Evolutionary conservation across 192 early-diverging fungal genomes (phyloP).

Genomic region (Funneliformis geosporum): DNA sequence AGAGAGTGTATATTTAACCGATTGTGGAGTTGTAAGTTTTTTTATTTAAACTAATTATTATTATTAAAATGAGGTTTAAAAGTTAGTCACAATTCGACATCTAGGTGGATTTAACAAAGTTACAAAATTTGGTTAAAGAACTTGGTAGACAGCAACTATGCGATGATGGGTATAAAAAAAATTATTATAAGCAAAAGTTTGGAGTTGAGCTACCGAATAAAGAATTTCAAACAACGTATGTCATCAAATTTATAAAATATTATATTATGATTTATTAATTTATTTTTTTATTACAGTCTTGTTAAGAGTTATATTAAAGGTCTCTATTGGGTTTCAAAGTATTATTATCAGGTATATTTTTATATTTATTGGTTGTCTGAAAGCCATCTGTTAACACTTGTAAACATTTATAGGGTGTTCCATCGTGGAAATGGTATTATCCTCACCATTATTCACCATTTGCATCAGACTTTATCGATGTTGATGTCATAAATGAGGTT

Average conservation of each 20-base stretch:
- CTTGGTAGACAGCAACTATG: constrained; percentile 85
- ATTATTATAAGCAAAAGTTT: constrained; percentile 74
- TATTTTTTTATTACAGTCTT: constrained; percentile 38
- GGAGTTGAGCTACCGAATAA: constrained; percentile 58
- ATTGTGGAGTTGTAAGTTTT: constrained; percentile 71
- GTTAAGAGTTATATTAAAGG: constrained; percentile 89
- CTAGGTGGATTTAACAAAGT: constrained; percentile 67
- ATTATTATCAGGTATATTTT: constrained; percentile 76
- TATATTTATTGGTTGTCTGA: background rate
- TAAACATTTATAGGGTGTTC: constrained; percentile 75
- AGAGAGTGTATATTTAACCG: constrained; percentile 82
- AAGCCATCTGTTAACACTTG: background rate
- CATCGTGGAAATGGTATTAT: constrained; percentile 98
- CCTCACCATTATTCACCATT: constrained; percentile 96
- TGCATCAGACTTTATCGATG: constrained; percentile 77
- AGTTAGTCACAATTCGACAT: background rate
- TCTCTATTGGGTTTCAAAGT: constrained; percentile 95
- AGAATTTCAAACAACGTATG: constrained; percentile 58
- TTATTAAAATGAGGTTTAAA: background rate
- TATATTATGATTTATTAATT: background rate
- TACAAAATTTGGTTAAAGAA: constrained; percentile 76
- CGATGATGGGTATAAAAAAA: constrained; percentile 74
- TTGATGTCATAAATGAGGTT: constrained; percentile 71
- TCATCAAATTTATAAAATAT: background rate
- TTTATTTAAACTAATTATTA: background rate